phyloP scores from a whole-genome alignment of 2,329 filamentous ascomycete genomes.

The Ophiostoma sp. region DNA sequence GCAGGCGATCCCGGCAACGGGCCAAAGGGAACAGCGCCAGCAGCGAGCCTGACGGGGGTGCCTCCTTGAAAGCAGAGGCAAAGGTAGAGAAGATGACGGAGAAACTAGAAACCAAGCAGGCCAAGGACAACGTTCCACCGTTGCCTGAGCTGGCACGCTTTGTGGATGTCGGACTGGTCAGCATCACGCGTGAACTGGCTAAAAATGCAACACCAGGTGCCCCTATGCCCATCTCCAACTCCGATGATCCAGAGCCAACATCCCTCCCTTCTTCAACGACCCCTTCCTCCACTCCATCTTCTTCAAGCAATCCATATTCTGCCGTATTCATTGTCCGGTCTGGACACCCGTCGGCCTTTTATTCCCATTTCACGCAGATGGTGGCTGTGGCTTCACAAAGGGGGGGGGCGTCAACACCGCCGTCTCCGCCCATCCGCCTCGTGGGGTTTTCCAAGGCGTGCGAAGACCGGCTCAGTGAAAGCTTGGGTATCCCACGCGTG shows the following conservation, averaged over 20 bases:
- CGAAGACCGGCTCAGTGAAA: constrained; percentile 57
- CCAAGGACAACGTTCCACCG: constrained; percentile 36
- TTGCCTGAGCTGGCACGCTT: constrained; percentile 55
- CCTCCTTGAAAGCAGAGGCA: not conserved
- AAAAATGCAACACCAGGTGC: not conserved
- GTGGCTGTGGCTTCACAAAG: constrained; percentile 44
- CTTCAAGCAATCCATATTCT: constrained; percentile 40
- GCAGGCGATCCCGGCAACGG: constrained; percentile 47
- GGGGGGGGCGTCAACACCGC: constrained; percentile 26
- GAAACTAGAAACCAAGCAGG: not conserved
- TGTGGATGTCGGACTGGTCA: constrained; percentile 65
- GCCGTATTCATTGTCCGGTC: constrained; percentile 61
- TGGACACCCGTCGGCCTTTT: constrained; percentile 58
- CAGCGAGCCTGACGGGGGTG: not conserved
- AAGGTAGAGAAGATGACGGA: not conserved
- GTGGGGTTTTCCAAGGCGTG: constrained; percentile 63
- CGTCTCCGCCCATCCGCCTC: constrained; percentile 49
- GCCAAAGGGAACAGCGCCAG: constrained; percentile 28
- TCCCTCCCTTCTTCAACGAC: not conserved
- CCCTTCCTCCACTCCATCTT: not conserved
- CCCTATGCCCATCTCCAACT: not conserved
- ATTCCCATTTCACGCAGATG: constrained; percentile 59
- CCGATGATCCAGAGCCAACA: not conserved
- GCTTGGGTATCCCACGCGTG: constrained; percentile 62
- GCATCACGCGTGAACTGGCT: constrained; percentile 62